Conservation (phyloP, 192 early-diverging fungal genomes). For the Funneliformis geosporum region DNA sequence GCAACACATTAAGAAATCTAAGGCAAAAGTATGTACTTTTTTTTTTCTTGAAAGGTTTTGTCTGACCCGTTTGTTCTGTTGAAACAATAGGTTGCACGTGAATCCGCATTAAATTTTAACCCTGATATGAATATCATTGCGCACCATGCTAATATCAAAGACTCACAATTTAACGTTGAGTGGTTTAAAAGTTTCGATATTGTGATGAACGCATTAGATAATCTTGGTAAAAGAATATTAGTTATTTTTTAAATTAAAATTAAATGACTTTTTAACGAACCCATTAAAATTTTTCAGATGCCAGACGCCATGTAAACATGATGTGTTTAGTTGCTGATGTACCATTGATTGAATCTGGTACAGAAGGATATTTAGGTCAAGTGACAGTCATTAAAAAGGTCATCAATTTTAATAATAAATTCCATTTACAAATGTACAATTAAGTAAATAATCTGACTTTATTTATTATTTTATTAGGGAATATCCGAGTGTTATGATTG, state of each 20-base stretch:
- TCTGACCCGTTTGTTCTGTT: background rate
- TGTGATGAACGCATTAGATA: slow-evolving; percentile 96
- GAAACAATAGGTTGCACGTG: slow-evolving; percentile 66
- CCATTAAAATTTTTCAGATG: slow-evolving; percentile 57
- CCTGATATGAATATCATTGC: slow-evolving; percentile 73
- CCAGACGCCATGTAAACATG: slow-evolving; percentile 89
- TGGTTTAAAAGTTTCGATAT: slow-evolving; percentile 91
- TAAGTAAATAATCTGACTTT: too few relatives aligned
- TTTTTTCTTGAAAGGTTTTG: slow-evolving; percentile 5
- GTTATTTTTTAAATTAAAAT: background rate
- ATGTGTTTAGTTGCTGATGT: slow-evolving; percentile 93
- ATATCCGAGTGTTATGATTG: slow-evolving; percentile 94
- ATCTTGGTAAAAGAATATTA: slow-evolving; percentile 65
- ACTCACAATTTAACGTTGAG: slow-evolving; percentile 75
- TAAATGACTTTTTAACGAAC: background rate
- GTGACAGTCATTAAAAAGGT: slow-evolving; percentile 83
- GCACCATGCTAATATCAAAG: slow-evolving; percentile 88
- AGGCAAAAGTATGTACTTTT: slow-evolving; percentile 70
- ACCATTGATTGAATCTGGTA: slow-evolving; percentile 95
- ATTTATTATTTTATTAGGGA: slow-evolving; percentile 33
- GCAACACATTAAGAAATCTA: slow-evolving; percentile 89
- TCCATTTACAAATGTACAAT: too few relatives aligned
- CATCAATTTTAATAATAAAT: background rate
- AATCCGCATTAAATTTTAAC: slow-evolving; percentile 86
- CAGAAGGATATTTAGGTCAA: slow-evolving; percentile 93